Conservation (phyloP, 2,329 filamentous ascomycete genomes). For the Calonectria leucothoes region DNA sequence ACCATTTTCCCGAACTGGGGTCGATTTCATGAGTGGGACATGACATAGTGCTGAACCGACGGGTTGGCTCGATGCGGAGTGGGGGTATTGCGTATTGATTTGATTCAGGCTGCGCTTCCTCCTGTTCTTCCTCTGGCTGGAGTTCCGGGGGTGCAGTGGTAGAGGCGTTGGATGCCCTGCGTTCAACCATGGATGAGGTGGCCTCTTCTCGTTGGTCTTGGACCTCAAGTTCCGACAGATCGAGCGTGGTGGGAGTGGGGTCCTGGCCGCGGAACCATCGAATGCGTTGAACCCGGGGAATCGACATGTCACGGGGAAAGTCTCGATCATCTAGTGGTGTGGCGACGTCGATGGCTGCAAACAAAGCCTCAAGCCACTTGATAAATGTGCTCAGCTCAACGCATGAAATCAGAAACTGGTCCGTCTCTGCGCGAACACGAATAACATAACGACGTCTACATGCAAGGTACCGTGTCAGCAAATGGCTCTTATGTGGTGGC, state of each 20-base stretch:
- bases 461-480: conserved; percentile 18
- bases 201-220: conserved; percentile 34
- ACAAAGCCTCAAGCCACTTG: conserved; percentile 75
- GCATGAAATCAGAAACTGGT: conserved; percentile 79
- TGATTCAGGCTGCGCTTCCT: conserved; percentile 27
- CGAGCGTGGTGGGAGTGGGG: conserved; percentile 42
- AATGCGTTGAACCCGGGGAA: conserved; percentile 67
- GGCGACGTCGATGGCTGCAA: conserved; percentile 79
- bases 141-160: conserved; percentile 30
- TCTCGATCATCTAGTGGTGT: conserved; percentile 77
- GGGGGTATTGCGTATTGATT: conserved; percentile 35
- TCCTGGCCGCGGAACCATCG: conserved; percentile 60
- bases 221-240: conserved; percentile 38
- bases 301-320: conserved; percentile 70
- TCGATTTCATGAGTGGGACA: conserved; percentile 59
- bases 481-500: not conserved
- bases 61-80: conserved; percentile 46
- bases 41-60: conserved; percentile 58
- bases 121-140: conserved; percentile 32
- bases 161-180: conserved; percentile 26
- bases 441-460: conserved; percentile 72
- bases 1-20: conserved; percentile 66
- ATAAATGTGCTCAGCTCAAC: conserved; percentile 73
- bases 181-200: conserved; percentile 33
- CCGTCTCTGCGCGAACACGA: conserved; percentile 77